Evolutionary conservation across 2,329 filamentous ascomycete species (phyloP), one percentile per base, ranked within the genome.

Genomic region (Fusarium miscanthi): DNA sequence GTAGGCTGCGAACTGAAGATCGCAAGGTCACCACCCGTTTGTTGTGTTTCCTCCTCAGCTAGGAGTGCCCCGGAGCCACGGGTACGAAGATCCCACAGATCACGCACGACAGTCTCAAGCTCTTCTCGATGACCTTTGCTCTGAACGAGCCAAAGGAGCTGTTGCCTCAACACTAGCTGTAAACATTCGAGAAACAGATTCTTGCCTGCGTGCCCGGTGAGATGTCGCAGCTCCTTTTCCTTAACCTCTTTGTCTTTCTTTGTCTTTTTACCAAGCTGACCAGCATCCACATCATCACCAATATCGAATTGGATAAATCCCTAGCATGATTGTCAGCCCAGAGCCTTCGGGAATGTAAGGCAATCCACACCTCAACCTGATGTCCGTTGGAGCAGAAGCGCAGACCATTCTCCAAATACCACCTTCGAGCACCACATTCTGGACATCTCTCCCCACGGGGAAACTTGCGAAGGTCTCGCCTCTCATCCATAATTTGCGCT

Each of bases 311-410:
- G 85, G n/a, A 89, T 80, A 74, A 87, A 89, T 4, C 87, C 87
- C 83, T 87, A 46, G 6, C 16, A 27, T 9, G 7, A 5, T 21
- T 23, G 27, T 78, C 27, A 70, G 27, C 31, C 30, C 30, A 57
- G 10, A 2, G 30, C 33, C 23, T 11, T 42, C 45, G 31, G 23
- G 33, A 14, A 8, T 21, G n/a, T 21, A 25, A 16, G 19, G 33
- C 14, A 27, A 21, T 43, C 30, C 54, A 14, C 46, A 93, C 92
- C 82, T 94, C 90, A 75, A 95, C 91, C 74, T 91, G 89, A 84
- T 97, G 94, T 37, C 94, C 94, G 74, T 93, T 91, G 71, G 91
- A 87, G 81, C 94, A 97, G 80, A 93, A 97, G 70, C 91, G 89
- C 64, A 91, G 88, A 7, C 94, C 93, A 81, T 93, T 92, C 73